These are phyloP conservation scores for Vaccinium corymbosum DNA, from an alignment of 148 eudicot genomes.

Conservation along the genomic window DNA sequence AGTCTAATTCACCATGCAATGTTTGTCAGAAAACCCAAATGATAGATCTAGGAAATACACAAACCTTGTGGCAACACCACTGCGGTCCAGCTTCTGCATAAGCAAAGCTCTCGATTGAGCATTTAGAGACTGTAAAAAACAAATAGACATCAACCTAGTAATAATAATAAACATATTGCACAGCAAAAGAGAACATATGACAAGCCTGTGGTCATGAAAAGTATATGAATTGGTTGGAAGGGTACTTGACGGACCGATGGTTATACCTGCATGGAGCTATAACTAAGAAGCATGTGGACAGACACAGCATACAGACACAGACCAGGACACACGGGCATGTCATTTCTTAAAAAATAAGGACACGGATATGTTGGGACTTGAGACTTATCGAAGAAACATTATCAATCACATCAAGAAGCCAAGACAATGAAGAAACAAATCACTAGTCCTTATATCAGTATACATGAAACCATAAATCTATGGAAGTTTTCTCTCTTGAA, in stretches of 20 bases:
- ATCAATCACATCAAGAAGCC: background rate
- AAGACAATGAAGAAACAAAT: background rate
- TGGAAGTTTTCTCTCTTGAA: too few relatives aligned
- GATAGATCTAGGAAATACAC: conserved; percentile 12
- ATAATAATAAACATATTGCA: background rate
- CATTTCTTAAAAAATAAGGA: background rate
- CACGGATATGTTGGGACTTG: background rate
- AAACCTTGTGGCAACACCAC: conserved; percentile 78
- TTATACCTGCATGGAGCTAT: background rate
- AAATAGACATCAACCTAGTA: conserved; percentile 4
- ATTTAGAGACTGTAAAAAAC: conserved; percentile 63
- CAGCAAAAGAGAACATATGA: background rate
- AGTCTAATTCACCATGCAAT: background rate
- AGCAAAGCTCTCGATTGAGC: conserved; percentile 94
- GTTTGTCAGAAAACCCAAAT: background rate
- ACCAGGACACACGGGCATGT: background rate
- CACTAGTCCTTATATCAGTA: background rate
- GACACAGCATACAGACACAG: background rate
- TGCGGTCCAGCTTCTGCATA: conserved; percentile 89
- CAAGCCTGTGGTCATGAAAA: background rate
- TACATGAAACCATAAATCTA: background rate
- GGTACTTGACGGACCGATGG: background rate
- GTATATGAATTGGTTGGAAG: background rate
- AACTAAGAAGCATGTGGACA: background rate
- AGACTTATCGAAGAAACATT: background rate